A percentile compares a stretch with the other conserved stretches of the same genome.
phyloP scores from a whole-genome alignment of 1,284 basidiomycete species.

The Apiotrichum montevideense region DNA sequence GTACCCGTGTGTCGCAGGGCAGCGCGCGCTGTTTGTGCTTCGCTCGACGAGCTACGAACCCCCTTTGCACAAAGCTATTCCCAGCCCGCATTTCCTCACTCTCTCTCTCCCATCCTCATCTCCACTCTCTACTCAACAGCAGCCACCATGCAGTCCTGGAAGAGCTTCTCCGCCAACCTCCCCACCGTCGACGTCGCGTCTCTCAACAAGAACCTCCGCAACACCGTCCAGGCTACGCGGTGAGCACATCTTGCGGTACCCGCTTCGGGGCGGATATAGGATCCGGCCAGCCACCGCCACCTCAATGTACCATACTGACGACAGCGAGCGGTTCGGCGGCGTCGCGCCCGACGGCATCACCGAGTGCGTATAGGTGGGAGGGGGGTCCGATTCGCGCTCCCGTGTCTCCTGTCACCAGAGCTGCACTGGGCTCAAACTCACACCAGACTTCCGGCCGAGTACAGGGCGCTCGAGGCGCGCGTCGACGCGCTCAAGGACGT shows the following conservation, averaged over 20 bases:
- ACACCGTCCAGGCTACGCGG: slow-evolving; percentile 79
- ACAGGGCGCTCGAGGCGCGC: slow-evolving; percentile 88
- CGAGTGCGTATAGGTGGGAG: slow-evolving; percentile 54
- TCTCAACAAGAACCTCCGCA: slow-evolving; percentile 73
- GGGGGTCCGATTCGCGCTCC: neutral
- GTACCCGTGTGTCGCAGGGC: no score
- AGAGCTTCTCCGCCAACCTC: slow-evolving; percentile 39
- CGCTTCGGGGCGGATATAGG: no score
- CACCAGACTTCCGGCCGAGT: slow-evolving; percentile 58
- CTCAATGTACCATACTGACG: no score
- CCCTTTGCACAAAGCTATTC: no score
- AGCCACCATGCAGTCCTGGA: slow-evolving; percentile 41
- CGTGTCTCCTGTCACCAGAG: no score
- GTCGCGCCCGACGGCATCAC: slow-evolving; percentile 89
- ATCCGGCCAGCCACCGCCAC: no score
- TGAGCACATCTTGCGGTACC: slow-evolving; percentile 15
- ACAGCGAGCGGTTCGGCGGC: slow-evolving; percentile 75
- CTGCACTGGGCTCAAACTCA: neutral
- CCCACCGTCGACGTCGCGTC: slow-evolving; percentile 44
- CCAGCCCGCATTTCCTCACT: no score
- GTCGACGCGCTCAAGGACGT: slow-evolving; percentile 85
- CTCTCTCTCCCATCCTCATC: no score
- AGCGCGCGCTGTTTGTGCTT: no score
- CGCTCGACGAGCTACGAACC: no score
- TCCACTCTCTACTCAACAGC: no score